Conservation (phyloP, 2,329 filamentous ascomycete species). For the Neofusicoccum cordaticola region DNA sequence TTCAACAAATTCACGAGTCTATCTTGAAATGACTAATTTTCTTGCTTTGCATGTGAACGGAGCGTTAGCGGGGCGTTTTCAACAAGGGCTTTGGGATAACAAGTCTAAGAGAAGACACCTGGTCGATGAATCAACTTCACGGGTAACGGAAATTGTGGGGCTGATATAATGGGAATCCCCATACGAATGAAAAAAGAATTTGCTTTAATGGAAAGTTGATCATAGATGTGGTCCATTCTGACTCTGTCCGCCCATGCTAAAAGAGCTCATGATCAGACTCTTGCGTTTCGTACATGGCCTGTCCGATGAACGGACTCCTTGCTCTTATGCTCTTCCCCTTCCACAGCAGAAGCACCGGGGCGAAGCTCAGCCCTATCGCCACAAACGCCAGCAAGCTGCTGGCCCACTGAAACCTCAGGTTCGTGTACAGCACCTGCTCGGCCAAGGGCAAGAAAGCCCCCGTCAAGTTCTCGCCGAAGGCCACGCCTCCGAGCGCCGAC, state of each 20-base stretch:
- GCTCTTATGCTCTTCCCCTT: constrained; percentile 42
- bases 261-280: neutral
- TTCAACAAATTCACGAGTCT: constrained; percentile 8
- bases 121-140: constrained; percentile 16
- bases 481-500: constrained; percentile 49
- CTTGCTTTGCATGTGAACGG: neutral
- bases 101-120: neutral
- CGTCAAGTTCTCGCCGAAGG: constrained; percentile 49
- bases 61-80: constrained; percentile 6
- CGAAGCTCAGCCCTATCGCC: constrained; percentile 43
- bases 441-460: constrained; percentile 50
- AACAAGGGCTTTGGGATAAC: neutral
- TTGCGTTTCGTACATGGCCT: constrained; percentile 18
- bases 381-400: constrained; percentile 47
- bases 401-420: constrained; percentile 49
- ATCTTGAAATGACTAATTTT: neutral
- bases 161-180: neutral
- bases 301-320: constrained; percentile 38
- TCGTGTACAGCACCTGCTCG: constrained; percentile 47
- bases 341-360: constrained; percentile 44
- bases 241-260: neutral
- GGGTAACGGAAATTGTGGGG: neutral
- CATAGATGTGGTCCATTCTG: neutral
- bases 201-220: neutral
- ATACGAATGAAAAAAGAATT: too few species aligned